Base-by-base conservation (phyloP, 768 basidiomycete genomes). In the Infundibulicybe gibba region DNA sequence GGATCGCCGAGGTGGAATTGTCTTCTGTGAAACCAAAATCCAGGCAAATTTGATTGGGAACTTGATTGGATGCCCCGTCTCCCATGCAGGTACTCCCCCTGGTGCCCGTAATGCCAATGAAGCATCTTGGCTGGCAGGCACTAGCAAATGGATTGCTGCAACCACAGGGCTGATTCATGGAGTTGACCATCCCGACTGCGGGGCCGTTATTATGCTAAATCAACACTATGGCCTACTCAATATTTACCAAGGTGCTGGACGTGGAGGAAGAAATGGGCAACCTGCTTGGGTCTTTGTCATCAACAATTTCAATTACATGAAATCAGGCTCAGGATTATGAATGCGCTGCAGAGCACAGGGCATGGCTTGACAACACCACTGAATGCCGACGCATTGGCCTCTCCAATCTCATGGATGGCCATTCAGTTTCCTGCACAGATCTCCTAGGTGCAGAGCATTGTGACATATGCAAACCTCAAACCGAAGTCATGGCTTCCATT, bases 81-180 rank as follows among this genome's bases (percentile, higher is more conserved):
- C 51, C 0, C 41, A 55, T 33, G 53, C 55, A 0, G n/a, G n/a
- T n/a, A 44, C 43, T 2, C 41, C 51, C 12, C 13, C 2, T 1
- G 5, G 3, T 0, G 14, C 47, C 2, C 30, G 41, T 0, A 15
- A 11, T 5, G 17, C 43, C 10, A 49, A 59, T 46, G 54, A 55
- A 33, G 16, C 3, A n/a, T 2, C 3, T 1, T 57, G 55, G 55
- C 43, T 19, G 17, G 13, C 30, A 0, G 55, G 53, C 0, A 6
- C n/a, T 32, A 2, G 6, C 15, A 2, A 43, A 9, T 62, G 61
- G 61, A 62, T 61, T 19, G 46, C 49, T 0, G 45, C 58, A 0
- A 61, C 56, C 0, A 59, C 58, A 32, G 54, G 49, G 1, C 33
- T 56, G 9, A 48, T 58, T 35, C 60, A 59, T 15, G 60, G 60